Evolutionary conservation across 2,329 filamentous ascomycete species (phyloP).

Genomic region (Neopestalotiopsis sp.): DNA sequence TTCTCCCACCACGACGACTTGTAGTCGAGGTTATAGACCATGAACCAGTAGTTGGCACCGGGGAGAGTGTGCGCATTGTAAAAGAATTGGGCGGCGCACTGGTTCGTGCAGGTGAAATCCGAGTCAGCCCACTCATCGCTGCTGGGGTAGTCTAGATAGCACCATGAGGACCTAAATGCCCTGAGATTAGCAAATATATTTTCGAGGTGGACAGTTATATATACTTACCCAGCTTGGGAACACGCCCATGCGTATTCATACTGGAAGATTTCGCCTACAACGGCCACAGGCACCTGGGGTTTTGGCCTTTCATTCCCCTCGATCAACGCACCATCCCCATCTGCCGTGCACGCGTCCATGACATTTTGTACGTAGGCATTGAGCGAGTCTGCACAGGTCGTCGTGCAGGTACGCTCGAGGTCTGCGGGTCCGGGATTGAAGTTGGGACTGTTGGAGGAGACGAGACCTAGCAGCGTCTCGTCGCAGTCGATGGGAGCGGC

Average conservation of each 20-base stretch:
- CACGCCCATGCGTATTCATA: slow-evolving; percentile 30
- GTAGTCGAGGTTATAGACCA: slow-evolving; percentile 27
- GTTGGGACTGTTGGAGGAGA: slow-evolving; percentile 33
- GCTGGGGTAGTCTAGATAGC: slow-evolving; percentile 26
- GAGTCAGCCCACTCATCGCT: slow-evolving; percentile 22
- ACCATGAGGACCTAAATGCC: slow-evolving; percentile 28
- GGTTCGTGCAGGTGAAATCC: slow-evolving; percentile 32
- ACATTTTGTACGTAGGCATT: slow-evolving; percentile 17
- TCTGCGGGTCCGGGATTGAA: slow-evolving; percentile 31
- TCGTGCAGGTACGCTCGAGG: slow-evolving; percentile 31
- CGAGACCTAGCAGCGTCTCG: slow-evolving; percentile 32
- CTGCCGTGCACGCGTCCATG: neutral
- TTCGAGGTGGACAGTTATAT: neutral
- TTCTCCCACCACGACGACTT: slow-evolving; percentile 31
- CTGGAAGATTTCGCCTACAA: slow-evolving; percentile 27
- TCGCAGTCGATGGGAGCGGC: slow-evolving; percentile 35
- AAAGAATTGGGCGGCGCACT: slow-evolving; percentile 33
- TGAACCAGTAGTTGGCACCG: slow-evolving; percentile 32
- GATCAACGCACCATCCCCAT: slow-evolving; percentile 19
- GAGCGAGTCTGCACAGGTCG: slow-evolving; percentile 31
- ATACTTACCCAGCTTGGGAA: slow-evolving; percentile 26
- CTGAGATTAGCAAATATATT: neutral
- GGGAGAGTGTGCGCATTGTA: slow-evolving; percentile 32
- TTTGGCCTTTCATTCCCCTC: slow-evolving; percentile 20
- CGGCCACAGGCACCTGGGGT: slow-evolving; percentile 20